Evolutionary conservation across 495 filamentous ascomycete species (phyloP).

Genomic region (Pseudotulostoma volvatum): DNA sequence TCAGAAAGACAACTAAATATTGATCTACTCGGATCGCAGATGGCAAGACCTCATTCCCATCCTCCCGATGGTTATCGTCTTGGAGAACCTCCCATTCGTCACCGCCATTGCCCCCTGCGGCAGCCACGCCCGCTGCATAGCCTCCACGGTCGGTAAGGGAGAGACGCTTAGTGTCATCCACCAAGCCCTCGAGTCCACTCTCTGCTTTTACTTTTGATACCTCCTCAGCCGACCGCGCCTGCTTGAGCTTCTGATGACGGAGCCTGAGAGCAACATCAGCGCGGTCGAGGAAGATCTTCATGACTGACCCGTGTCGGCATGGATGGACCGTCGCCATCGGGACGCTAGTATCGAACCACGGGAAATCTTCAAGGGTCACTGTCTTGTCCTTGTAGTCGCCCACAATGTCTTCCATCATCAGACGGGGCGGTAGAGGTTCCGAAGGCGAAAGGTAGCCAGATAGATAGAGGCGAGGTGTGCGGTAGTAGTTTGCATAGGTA

Average conservation of each 20-base stretch:
- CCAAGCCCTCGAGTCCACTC: slow-evolving; percentile 45
- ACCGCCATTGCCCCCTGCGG: slow-evolving; percentile 36
- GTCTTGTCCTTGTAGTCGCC: slow-evolving; percentile 99
- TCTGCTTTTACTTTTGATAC: slow-evolving; percentile 40
- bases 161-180: slow-evolving; percentile 39
- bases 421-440: slow-evolving; percentile 67
- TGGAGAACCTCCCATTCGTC: slow-evolving; percentile 79
- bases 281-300: slow-evolving; percentile 94
- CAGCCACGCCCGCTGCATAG: slow-evolving; percentile 36
- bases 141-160: slow-evolving; percentile 22
- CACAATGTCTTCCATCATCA: slow-evolving; percentile 99
- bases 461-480: slow-evolving; percentile 88
- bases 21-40: slow-evolving; percentile 91
- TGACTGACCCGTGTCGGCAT: slow-evolving; percentile 83
- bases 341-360: slow-evolving; percentile 63
- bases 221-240: slow-evolving; percentile 29
- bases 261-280: slow-evolving; percentile 87
- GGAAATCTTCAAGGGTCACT: slow-evolving; percentile 94
- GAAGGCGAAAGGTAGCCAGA: slow-evolving; percentile 74
- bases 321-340: slow-evolving; percentile 97
- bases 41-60: slow-evolving; percentile 49
- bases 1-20: slow-evolving; percentile 93
- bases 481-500: slow-evolving; percentile 91
- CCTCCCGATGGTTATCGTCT: slow-evolving; percentile 38
- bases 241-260: slow-evolving; percentile 60